Evolutionary conservation across 2,329 filamentous ascomycete species (phyloP).

Genomic region (Diaporthe caulivora): DNA sequence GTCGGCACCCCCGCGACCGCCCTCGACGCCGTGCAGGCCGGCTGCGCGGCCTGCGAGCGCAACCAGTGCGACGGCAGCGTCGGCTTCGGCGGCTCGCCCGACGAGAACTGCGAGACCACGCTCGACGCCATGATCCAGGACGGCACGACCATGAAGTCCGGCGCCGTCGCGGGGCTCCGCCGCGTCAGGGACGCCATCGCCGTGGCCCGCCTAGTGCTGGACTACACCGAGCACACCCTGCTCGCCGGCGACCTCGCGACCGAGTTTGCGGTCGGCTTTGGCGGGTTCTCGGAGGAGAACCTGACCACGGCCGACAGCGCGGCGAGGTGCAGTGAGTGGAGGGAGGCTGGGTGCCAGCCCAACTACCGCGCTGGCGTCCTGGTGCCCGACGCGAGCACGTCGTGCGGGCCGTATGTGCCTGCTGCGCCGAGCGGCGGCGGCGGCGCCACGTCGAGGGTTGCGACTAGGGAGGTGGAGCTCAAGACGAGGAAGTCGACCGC

Average conservation of each 20-base stretch:
- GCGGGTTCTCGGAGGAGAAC: slow-evolving; percentile 61
- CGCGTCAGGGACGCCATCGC: slow-evolving; percentile 61
- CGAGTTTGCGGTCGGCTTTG: slow-evolving; percentile 60
- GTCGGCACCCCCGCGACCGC: slow-evolving; percentile 44
- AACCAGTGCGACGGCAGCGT: slow-evolving; percentile 67
- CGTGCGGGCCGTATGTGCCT: slow-evolving; percentile 63
- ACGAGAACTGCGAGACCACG: slow-evolving; percentile 68
- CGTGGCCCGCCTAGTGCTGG: slow-evolving; percentile 64
- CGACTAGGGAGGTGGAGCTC: slow-evolving; percentile 21
- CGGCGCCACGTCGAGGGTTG: not conserved
- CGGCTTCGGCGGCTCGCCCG: slow-evolving; percentile 67
- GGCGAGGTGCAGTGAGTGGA: slow-evolving; percentile 58
- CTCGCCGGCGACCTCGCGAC: slow-evolving; percentile 66
- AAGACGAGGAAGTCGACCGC: slow-evolving; percentile 6
- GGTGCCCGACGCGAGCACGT: slow-evolving; percentile 54
- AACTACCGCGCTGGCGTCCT: slow-evolving; percentile 63
- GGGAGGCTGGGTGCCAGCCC: slow-evolving; percentile 56
- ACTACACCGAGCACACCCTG: slow-evolving; percentile 62
- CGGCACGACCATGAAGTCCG: slow-evolving; percentile 64
- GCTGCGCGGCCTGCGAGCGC: slow-evolving; percentile 63
- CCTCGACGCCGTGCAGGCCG: slow-evolving; percentile 65
- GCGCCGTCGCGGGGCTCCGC: slow-evolving; percentile 65
- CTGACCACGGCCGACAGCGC: slow-evolving; percentile 57
- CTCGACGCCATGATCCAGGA: slow-evolving; percentile 72
- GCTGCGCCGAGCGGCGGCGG: slow-evolving; percentile 39